Conservation (phyloP, 2,329 filamentous ascomycete genomes). For the Colletotrichum sp. region DNA sequence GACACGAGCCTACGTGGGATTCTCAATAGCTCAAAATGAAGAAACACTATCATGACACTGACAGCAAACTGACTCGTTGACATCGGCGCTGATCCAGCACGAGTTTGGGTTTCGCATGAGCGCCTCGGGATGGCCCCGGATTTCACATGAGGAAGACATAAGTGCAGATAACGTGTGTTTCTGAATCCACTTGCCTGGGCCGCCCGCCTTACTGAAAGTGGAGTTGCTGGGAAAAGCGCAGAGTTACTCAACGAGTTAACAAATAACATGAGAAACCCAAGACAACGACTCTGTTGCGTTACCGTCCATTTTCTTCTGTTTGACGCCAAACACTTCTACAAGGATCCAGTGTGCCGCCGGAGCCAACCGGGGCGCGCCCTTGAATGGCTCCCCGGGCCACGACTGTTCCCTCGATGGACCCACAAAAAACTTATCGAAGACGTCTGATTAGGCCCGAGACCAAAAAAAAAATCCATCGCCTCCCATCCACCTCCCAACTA, state of each 20-base stretch:
- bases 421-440: neutral
- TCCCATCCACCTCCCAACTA: conserved; percentile 20
- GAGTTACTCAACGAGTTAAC: neutral
- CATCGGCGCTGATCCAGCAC: neutral
- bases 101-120: neutral
- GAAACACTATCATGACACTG: neutral
- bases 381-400: neutral
- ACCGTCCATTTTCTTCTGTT: neutral
- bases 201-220: neutral
- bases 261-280: neutral
- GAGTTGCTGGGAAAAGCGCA: neutral
- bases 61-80: neutral
- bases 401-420: neutral
- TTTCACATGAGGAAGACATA: neutral
- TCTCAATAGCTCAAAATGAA: neutral
- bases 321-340: neutral
- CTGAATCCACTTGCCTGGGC: neutral
- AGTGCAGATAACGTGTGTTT: neutral
- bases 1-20: neutral
- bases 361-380: neutral
- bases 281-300: neutral
- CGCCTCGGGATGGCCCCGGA: neutral
- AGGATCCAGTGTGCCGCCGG: neutral
- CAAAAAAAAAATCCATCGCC: conserved; percentile 20
- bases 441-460: conserved; percentile 3